These are phyloP conservation scores for Blakeslea trispora DNA, from an alignment of 371 early-diverging fungal genomes.

Conservation along the genomic window DNA sequence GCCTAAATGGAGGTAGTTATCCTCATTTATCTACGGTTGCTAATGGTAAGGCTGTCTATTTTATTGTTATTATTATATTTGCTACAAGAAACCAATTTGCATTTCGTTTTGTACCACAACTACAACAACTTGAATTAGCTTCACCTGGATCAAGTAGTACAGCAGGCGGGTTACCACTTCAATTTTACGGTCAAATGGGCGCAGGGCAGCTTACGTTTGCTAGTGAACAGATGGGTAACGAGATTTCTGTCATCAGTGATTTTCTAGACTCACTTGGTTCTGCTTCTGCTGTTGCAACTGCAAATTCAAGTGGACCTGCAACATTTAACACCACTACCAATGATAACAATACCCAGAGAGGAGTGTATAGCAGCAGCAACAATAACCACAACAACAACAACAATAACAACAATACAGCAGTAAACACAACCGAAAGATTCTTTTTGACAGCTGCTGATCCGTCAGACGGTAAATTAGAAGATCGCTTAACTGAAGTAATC, in stretches of 20 bases:
- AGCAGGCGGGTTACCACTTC: conserved; percentile 24
- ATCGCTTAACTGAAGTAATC: conserved; percentile 85
- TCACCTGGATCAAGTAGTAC: conserved; percentile 17
- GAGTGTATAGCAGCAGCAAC: not conserved
- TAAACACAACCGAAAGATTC: conserved; percentile 67
- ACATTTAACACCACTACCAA: conserved; percentile 9
- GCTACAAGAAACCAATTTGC: not conserved
- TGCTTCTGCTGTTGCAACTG: conserved; percentile 11
- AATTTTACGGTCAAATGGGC: conserved; percentile 32
- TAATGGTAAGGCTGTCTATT: conserved; percentile 19
- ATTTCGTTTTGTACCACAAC: no score
- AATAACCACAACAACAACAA: not conserved
- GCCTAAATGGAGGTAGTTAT: conserved; percentile 12
- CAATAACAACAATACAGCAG: conserved; percentile 11
- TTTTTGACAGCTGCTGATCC: conserved; percentile 91
- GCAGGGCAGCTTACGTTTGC: conserved; percentile 62
- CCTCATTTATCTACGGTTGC: conserved; percentile 11
- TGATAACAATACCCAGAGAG: conserved; percentile 12
- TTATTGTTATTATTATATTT: not conserved
- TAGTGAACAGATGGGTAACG: conserved; percentile 71
- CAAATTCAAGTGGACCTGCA: no score
- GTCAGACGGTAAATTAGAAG: conserved; percentile 77
- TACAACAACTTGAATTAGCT: not conserved
- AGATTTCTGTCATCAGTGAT: conserved; percentile 69
- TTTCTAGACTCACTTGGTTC: conserved; percentile 62